These are phyloP conservation scores for Cerioporus squamosus DNA, from an alignment of 1,284 basidiomycete species.

Conservation along the genomic window DNA sequence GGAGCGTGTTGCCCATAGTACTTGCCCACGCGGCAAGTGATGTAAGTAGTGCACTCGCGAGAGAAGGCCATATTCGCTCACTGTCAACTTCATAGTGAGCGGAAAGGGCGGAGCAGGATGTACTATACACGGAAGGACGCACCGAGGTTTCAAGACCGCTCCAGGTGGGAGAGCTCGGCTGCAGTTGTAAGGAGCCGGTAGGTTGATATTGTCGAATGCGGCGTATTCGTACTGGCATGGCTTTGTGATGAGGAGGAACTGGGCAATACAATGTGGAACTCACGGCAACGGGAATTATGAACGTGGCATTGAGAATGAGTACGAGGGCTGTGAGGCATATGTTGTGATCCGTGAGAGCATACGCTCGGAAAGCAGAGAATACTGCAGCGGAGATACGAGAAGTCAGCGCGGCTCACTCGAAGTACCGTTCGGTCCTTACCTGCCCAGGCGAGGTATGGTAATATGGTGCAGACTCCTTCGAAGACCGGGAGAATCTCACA, in stretches of 20 bases:
- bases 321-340: background rate
- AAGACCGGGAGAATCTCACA: background rate
- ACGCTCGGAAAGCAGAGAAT: background rate
- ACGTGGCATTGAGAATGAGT: background rate
- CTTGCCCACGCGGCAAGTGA: background rate
- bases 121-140: too few species aligned
- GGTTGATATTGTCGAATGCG: background rate
- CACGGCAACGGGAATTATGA: background rate
- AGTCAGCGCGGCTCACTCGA: background rate
- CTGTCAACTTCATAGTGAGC: too few species aligned
- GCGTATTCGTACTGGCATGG: background rate
- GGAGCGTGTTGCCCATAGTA: background rate
- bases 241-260: background rate
- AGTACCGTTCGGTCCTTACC: background rate
- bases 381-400: background rate
- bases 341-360: background rate
- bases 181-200: too few species aligned
- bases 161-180: too few species aligned
- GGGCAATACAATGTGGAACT: background rate
- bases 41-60: background rate
- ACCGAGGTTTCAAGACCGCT: too few species aligned
- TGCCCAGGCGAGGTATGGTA: background rate
- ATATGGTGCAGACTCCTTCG: background rate
- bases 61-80: background rate
- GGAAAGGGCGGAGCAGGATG: too few species aligned